These are phyloP conservation scores for Flammula alnicola DNA, from an alignment of 1,284 basidiomycete species.

Conservation along the genomic window DNA sequence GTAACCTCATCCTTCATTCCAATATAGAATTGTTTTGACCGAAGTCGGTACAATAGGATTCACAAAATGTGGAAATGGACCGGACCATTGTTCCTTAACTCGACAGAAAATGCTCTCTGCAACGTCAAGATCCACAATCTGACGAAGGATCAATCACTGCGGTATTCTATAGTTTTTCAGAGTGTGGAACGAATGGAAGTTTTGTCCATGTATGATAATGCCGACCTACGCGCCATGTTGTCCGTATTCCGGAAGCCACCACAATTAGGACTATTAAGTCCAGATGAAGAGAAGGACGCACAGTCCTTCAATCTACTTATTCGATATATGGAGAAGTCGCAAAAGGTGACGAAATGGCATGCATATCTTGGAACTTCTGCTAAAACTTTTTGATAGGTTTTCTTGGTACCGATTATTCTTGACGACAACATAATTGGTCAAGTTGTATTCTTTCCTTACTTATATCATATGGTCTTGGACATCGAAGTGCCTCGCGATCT, in stretches of 20 bases:
- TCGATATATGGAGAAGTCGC: slow-evolving; percentile 48
- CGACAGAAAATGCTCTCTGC: slow-evolving; percentile 45
- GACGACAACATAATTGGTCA: slow-evolving; percentile 49
- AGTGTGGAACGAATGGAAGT: slow-evolving; percentile 47
- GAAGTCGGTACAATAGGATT: too few relatives aligned
- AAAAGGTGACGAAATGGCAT: slow-evolving; percentile 38
- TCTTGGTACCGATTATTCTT: slow-evolving; percentile 49
- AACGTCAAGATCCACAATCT: slow-evolving; percentile 51
- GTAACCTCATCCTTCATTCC: too few relatives aligned
- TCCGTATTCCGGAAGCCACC: slow-evolving; percentile 51
- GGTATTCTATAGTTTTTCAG: slow-evolving; percentile 50
- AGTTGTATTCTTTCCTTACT: slow-evolving; percentile 43
- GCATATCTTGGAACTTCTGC: slow-evolving; percentile 1
- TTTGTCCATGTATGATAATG: slow-evolving; percentile 48
- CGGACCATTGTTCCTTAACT: slow-evolving; percentile 44
- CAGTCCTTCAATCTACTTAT: slow-evolving; percentile 45
- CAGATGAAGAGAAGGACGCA: slow-evolving; percentile 40
- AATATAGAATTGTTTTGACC: too few relatives aligned
- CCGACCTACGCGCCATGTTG: slow-evolving; percentile 50
- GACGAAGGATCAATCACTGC: slow-evolving; percentile 43
- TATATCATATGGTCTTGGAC: slow-evolving; percentile 7
- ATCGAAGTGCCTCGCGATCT: slow-evolving; percentile 4
- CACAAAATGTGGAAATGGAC: slow-evolving; percentile 57
- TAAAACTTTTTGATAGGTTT: slow-evolving; percentile 44
- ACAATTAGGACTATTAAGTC: slow-evolving; percentile 53